Evolutionary conservation across 306 rosid genomes (phyloP), one percentile per base, ranked within the genome.

Genomic region (Oemleria cerasiformis): DNA sequence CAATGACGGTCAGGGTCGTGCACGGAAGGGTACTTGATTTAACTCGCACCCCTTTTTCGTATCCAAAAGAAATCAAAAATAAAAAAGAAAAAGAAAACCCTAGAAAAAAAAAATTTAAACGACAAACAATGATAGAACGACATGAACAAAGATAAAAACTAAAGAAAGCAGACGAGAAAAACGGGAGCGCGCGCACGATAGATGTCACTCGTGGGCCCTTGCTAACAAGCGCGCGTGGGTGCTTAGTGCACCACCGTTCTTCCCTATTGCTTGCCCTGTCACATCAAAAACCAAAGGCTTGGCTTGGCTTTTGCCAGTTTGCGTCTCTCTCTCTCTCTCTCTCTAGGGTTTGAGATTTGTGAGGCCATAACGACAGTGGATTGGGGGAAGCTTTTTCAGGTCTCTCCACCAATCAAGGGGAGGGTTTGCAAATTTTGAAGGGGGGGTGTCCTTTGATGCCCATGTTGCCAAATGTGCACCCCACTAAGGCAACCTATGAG

Each of bases 141-240:
- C 53, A 15, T 55, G 51, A 23, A 54, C 20, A 54, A 50, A 70
- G 54, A 42, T 9, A 41, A 70, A 20, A 25, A 30, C 39, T 43
- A 42, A 69, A 54, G 58, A 8, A 53, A 30, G 51, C 43, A 48
- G 79, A 81, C 43, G 78, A 84, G 69, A 78, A 80, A 77, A 80
- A 82, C 60, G 86, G 54, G 36, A 79, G 83, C 73, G 86, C 81
- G 83, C 75, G 86, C 81, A 80, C 63, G 75, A 79, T 84, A 75
- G 86, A 79, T 84, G 80, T 82, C 80, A 78, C 58, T 5, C 9
- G 86, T 78, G 86, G 84, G 71, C 64, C 90, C 80, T 69, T 70
- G 71, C 84, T 73, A 85, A 83, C 84, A 62, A 85, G 81, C 80
- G 72, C 81, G 80, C 80, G 40, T 87, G 88, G 86, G 48, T 75